A percentile compares a stretch with the other conserved stretches of the same genome.
These are phyloP conservation scores for Geotrichum phurueaensis DNA, from an alignment of 1,139 yeast species.

Conservation along the genomic window DNA sequence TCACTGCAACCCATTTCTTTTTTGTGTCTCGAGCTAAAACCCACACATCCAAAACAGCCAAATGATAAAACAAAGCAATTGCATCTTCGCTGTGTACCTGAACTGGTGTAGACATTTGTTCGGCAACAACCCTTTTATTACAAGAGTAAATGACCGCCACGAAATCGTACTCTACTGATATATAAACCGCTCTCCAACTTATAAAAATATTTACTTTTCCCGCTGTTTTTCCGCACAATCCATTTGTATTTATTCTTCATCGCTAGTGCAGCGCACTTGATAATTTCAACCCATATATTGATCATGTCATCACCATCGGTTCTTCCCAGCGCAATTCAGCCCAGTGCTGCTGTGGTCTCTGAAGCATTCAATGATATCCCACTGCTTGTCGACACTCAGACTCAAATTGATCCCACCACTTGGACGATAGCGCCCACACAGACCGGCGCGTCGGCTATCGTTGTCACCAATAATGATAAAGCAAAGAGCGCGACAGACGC, in stretches of 20 bases:
- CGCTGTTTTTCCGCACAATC: background rate
- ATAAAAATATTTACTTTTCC: background rate
- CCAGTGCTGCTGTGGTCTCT: constrained; percentile 5
- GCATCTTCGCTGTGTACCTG: background rate
- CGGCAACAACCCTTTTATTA: background rate
- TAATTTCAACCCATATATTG: background rate
- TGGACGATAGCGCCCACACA: constrained; percentile 7
- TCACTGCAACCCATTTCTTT: background rate
- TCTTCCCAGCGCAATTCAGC: constrained; percentile 11
- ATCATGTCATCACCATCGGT: background rate
- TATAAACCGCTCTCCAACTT: background rate
- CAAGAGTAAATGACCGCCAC: background rate
- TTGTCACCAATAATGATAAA: background rate
- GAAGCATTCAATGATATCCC: constrained; percentile 3
- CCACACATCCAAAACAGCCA: background rate
- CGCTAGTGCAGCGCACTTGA: background rate
- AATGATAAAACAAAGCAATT: background rate
- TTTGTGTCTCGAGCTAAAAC: background rate
- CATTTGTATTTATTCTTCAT: background rate
- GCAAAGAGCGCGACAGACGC: background rate
- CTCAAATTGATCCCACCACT: background rate
- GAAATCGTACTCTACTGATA: background rate
- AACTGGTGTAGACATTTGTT: background rate
- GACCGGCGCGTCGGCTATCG: background rate
- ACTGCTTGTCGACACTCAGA: constrained; percentile 13